phyloP scores from a whole-genome alignment of 176 grass and related monocot genomes.

The Aechmea fasciata region DNA sequence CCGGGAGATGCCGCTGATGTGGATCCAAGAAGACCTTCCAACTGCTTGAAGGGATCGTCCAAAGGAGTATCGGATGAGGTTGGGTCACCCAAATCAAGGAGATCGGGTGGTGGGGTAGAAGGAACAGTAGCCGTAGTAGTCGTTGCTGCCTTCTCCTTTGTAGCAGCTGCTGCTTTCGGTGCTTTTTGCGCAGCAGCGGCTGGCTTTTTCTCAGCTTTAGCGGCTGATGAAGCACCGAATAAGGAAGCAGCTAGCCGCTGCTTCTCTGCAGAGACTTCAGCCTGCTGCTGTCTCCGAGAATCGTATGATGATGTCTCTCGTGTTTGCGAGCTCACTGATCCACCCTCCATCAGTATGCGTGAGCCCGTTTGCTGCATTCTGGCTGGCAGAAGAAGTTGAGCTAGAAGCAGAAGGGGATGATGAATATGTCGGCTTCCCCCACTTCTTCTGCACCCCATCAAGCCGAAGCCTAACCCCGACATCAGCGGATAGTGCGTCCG shows the following conservation, averaged over 20 bases:
- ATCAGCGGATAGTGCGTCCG: slow-evolving; percentile 53
- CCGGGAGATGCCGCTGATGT: slow-evolving; percentile 15
- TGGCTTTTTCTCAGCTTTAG: slow-evolving; percentile 51
- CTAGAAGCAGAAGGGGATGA: slow-evolving; percentile 70
- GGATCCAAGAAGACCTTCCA: slow-evolving; percentile 74
- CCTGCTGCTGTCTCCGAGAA: slow-evolving; percentile 49
- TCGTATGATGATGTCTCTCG: slow-evolving; percentile 32
- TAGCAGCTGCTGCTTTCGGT: slow-evolving; percentile 33
- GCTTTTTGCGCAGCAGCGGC: slow-evolving; percentile 32
- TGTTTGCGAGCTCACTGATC: slow-evolving; percentile 33
- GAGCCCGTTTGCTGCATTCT: slow-evolving; percentile 56
- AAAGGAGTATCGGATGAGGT: slow-evolving; percentile 24
- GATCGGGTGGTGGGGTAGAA: slow-evolving; percentile 56
- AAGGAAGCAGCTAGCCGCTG: slow-evolving; percentile 84
- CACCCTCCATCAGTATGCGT: slow-evolving; percentile 35
- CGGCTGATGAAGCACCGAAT: slow-evolving; percentile 59
- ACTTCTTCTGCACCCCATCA: slow-evolving; percentile 95
- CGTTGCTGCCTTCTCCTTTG: slow-evolving; percentile 26
- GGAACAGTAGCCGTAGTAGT: slow-evolving; percentile 9
- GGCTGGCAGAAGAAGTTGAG: slow-evolving; percentile 28
- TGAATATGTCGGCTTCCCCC: slow-evolving; percentile 78
- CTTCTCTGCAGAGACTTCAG: slow-evolving; percentile 88
- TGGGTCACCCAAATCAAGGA: slow-evolving; percentile 80
- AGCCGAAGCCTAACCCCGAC: slow-evolving; percentile 65
- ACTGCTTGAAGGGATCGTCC: slow-evolving; percentile 71